Base-by-base conservation (phyloP, 768 basidiomycete genomes). In the Suillus subluteus region DNA sequence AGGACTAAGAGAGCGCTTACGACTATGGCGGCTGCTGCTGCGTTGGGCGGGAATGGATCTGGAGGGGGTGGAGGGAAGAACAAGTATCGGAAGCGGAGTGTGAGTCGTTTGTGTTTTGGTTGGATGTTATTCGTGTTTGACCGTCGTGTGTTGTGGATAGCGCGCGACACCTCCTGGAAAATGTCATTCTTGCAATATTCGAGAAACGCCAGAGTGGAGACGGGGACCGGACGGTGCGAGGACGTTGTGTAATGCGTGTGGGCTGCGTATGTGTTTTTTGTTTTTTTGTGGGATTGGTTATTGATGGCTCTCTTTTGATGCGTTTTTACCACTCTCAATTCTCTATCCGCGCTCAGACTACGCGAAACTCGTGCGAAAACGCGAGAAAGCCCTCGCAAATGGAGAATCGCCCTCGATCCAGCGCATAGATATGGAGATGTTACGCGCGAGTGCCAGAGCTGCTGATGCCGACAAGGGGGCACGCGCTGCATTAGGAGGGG, bases 201-300 rank as follows among this genome's bases (percentile, higher is more conserved):
- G 90, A 66, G 92, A 94, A 74, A 94, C 92, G 5, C 92, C 92
- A n/a, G 92, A 94, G 76, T 94, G 92, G 92, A 79, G 92, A 63
- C 85, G 92, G 32, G 92, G 92, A 18, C 92, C 92, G 3, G 92
- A 94, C 73, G 92, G 92, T 5, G 92, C 92, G 32, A 80, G 92
- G 73, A 94, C 92, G 9, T 74, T 94, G 71, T 94, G 92, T 74
- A 94, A 94, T 75, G 92, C 92, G 52, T 94, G 92, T 78, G 92
- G 92, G 40, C 79, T 94, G 70, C 92, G 92, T 94, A 76, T 75
- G 90, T 88, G 40, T 41, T 68, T 59, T 62, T 35, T 32, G 21
- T 35, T 37, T 38, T 26, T 23, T 8, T 41, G 15, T 26, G 40
- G 16, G 38, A 26, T 40, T 26, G 18, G 16, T 50, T 41, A 9